Evolutionary conservation across 495 filamentous ascomycete species (phyloP), one percentile per base, ranked within the genome.

Genomic region (Xanthoparmelia taractica): DNA sequence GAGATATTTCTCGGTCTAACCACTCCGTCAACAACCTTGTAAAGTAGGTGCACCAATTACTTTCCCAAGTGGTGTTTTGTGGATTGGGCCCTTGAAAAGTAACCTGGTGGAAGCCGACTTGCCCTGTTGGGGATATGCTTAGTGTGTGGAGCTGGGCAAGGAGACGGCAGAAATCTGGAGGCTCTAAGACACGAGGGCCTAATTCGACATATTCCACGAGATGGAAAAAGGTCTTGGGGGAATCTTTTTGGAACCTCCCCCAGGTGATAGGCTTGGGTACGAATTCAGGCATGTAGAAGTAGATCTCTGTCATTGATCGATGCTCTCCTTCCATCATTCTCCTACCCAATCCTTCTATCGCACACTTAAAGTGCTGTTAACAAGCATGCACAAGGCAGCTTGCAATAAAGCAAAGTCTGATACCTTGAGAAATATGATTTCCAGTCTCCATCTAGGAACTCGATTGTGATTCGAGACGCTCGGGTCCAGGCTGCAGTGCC

Each of bases 31-130:
- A 63, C 12, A 61, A 60, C n/a, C 70, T 73, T 8, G 69, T 43
- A 58, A 79, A 83, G 58, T 77, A 80, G 0, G 52, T 57, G 57
- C 77, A 72, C 80, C 78, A 83, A 54, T 69, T 75, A 34, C 72
- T 68, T 43, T 77, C 70, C 65, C 65, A 66, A 2, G 58, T 67
- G 1, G 70, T 73, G 6, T 59, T 50, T 59, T 79, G 76, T 2
- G 75, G 71, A 6, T 77, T 59, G 10, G 75, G 76, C 18, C 80
- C 77, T n/a, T 78, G 76, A 59, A 69, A 82, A 0, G 80, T 84
- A 0, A 73, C 67, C 7, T 76, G 65, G 59, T 78, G 77, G 63
- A 83, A 84, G 0, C 82, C 82, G 63, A 84, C 84, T 63, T 78
- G 79, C 1, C 79, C 79, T 13, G 69, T 80, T 0, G 81, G 81